These are phyloP conservation scores for Ligustrum vulgare DNA, from an alignment of 257 asterid species.

Conservation along the genomic window DNA sequence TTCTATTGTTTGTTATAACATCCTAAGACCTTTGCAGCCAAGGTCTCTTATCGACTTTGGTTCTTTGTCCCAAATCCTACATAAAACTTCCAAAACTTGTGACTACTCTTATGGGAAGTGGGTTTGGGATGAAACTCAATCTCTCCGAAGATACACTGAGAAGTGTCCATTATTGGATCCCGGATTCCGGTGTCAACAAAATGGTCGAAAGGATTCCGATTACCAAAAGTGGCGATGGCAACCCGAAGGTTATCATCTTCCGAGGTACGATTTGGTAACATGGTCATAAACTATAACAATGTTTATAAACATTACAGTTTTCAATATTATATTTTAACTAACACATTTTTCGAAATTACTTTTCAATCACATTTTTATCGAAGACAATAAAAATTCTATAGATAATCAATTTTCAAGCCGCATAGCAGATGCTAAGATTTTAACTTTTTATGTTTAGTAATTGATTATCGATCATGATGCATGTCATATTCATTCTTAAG, in stretches of 20 bases:
- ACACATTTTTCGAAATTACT: too few relatives aligned
- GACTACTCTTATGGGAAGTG: constrained; percentile 73
- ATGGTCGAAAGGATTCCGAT: constrained; percentile 54
- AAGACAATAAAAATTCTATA: too few relatives aligned
- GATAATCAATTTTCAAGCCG: too few relatives aligned
- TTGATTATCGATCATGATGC: background rate
- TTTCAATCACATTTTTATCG: too few relatives aligned
- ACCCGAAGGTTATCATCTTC: constrained; percentile 67
- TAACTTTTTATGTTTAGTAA: background rate
- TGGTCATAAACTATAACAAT: too few relatives aligned
- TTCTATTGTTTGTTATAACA: constrained; percentile 29
- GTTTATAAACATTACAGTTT: too few relatives aligned
- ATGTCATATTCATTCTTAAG: background rate
- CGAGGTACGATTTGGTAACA: constrained; percentile 51
- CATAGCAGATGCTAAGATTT: background rate
- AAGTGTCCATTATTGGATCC: constrained; percentile 84
- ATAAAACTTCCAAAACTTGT: constrained; percentile 33
- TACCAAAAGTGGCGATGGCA: constrained; percentile 91
- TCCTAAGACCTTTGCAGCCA: constrained; percentile 35
- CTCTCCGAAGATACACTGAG: constrained; percentile 51
- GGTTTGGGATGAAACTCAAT: constrained; percentile 61
- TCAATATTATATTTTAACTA: too few relatives aligned
- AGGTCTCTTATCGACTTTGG: constrained; percentile 32
- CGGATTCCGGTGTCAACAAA: constrained; percentile 73
- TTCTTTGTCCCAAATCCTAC: constrained; percentile 40